Percentiles rank a stretch among this genome's conserved stretches.
Evolutionary conservation across 441 rosid genomes (phyloP).

Genomic region (Pelargonium myrrhifolium): DNA sequence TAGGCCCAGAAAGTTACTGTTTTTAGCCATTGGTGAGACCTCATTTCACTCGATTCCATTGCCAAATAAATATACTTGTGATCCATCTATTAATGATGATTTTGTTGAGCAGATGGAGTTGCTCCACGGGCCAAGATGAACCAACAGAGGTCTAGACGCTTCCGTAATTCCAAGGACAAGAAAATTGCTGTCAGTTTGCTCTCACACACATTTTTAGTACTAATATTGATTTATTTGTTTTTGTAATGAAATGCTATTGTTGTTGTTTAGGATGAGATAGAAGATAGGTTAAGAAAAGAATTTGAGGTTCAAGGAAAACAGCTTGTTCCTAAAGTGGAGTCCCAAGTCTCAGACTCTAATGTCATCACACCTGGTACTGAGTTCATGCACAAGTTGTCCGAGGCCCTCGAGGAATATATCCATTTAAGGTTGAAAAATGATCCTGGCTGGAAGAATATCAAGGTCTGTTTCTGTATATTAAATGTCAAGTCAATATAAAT

Average conservation of each 20-base stretch:
- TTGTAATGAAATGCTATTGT: neutral
- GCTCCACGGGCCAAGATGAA: slow-evolving; percentile 24
- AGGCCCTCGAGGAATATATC: slow-evolving; percentile 12
- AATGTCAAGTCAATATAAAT: neutral
- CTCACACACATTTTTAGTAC: neutral
- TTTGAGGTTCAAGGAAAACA: slow-evolving; percentile 22
- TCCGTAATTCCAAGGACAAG: slow-evolving; percentile 1
- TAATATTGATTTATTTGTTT: neutral
- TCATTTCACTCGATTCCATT: neutral
- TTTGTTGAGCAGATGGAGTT: slow-evolving; percentile 17
- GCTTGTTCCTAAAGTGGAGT: slow-evolving; percentile 15
- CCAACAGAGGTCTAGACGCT: slow-evolving; percentile 13
- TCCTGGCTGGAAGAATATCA: slow-evolving; percentile 22
- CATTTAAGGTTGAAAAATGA: slow-evolving; percentile 5
- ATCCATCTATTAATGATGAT: too few relatives aligned
- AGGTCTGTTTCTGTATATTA: slow-evolving; percentile 13
- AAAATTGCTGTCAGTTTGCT: slow-evolving; percentile 10
- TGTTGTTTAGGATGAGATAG: slow-evolving; percentile 15
- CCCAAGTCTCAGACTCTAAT: slow-evolving; percentile 16
- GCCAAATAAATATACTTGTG: too few relatives aligned
- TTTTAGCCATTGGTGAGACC: slow-evolving; percentile 17
- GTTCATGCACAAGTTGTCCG: slow-evolving; percentile 16
- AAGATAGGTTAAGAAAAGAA: slow-evolving; percentile 8
- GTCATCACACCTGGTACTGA: slow-evolving; percentile 22
- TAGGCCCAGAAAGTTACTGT: slow-evolving; percentile 15